Base-by-base conservation (phyloP, 2,329 filamentous ascomycete genomes). In the Fusarium pseudograminearum region DNA sequence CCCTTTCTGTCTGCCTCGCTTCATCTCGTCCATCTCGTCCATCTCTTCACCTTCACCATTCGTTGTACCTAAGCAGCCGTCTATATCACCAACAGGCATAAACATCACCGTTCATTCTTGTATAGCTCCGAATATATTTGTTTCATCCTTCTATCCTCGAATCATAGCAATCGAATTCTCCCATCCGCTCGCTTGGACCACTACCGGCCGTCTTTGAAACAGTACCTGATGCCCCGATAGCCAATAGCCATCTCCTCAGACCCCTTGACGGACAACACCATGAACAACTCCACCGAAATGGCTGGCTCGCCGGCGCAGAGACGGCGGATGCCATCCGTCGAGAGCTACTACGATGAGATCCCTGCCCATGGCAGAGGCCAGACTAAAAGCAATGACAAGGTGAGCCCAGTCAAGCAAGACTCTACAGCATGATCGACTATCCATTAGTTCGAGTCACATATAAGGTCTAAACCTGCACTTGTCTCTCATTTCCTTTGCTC, bases 251-350 rank as follows among this genome's bases (percentile, higher is more conserved):
- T 61, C 53, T 46, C 59, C 31, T 61, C 45, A 53, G 47, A 46
- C 46, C 60, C 55, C 61, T 53, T 47, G 57, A 36, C 38, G 26
- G 34, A 57, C 44, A 20, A 53, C 62, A 71, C 62, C 41, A 73
- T 73, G 59, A 51, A 64, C 51, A 57, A 64, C 55, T 64, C 72
- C 68, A 70, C 72, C 42, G 16, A 52, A 57, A 60, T 68, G 58
- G 52, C 44, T 60, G 69, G 69, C 28, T 61, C 58, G 38, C 36
- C 52, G 60, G 67, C 57, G 59, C 67, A 61, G 55, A 69, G 57
- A 57, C 52, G 59, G 46, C 46, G 57, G 57, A 34, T 65, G 44
- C 63, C 59, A 48, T 72, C 65, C 52, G 42, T 60, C 28, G 69
- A 64, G 34, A 44, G 50, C 8, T 46, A 52, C 70, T n/a, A 50